A percentile compares a stretch with the other conserved stretches of the same genome.
These are phyloP conservation scores for Aegilops sharonensis DNA, from an alignment of 176 grass and related monocot genomes.

Conservation along the genomic window DNA sequence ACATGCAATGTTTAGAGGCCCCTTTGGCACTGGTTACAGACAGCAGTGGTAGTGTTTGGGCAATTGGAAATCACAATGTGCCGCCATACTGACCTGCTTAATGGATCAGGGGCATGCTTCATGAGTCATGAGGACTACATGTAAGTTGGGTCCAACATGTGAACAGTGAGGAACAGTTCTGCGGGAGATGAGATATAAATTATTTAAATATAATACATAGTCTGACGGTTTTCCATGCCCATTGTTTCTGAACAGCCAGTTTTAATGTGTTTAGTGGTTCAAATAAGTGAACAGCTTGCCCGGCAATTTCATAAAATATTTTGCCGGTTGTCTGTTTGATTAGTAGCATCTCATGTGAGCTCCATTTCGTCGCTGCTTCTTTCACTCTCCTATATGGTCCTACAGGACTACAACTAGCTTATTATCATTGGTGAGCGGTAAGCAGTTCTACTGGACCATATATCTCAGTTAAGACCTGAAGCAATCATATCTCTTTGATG, in stretches of 20 bases:
- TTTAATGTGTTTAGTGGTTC: not conserved
- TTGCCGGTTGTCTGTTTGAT: not conserved
- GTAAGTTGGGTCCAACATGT: not conserved
- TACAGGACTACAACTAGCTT: not conserved
- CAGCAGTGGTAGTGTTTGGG: not conserved
- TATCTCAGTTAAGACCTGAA: not conserved
- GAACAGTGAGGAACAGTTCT: not conserved
- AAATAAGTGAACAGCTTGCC: conserved; percentile 9
- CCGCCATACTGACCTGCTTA: not conserved
- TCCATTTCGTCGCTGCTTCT: conserved; percentile 9
- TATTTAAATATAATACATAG: not conserved
- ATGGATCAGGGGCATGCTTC: not conserved
- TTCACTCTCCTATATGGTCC: not conserved
- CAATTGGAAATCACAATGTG: not conserved
- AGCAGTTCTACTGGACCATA: not conserved
- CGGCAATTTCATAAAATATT: conserved; percentile 15
- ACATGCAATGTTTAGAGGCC: conserved; percentile 35
- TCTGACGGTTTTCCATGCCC: not conserved
- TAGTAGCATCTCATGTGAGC: conserved; percentile 8
- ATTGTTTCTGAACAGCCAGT: not conserved
- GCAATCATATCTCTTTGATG: not conserved
- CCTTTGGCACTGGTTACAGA: not conserved
- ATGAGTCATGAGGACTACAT: not conserved
- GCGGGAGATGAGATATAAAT: not conserved
- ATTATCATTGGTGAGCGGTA: not conserved